Percentiles rank a stretch among this genome's conserved stretches.
Evolutionary conservation across 169 alveolate species (phyloP).

Genomic region (Plasmodium falciparum): DNA sequence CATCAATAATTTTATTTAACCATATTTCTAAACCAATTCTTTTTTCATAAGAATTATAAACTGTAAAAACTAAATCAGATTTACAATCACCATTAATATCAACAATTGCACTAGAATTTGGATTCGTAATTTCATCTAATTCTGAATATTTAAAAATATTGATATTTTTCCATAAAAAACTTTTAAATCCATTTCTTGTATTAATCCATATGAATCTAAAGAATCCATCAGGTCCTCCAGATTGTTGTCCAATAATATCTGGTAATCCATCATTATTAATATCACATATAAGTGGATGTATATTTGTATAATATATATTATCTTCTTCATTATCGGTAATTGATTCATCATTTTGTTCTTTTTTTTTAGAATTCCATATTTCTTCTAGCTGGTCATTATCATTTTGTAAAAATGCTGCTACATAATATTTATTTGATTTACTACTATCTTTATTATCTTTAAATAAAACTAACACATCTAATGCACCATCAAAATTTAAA

Average conservation of each 20-base stretch:
- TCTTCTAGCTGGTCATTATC: conserved; percentile 74
- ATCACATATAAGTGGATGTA: conserved; percentile 87
- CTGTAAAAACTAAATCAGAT: conserved; percentile 87
- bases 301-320: conserved; percentile 77
- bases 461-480: conserved; percentile 80
- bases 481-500: conserved; percentile 78
- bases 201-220: conserved; percentile 83
- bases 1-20: conserved; percentile 71
- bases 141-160: conserved; percentile 74
- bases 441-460: conserved; percentile 50
- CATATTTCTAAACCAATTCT: conserved; percentile 72
- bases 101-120: conserved; percentile 89
- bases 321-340: conserved; percentile 20
- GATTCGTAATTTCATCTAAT: conserved; percentile 79
- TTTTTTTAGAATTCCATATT: conserved; percentile 43
- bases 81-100: conserved; percentile 91
- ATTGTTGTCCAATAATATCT: conserved; percentile 82
- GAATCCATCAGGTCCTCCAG: conserved; percentile 58
- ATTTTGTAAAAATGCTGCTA: conserved; percentile 44
- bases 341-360: conserved; percentile 34
- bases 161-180: conserved; percentile 71
- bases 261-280: conserved; percentile 88
- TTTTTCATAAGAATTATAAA: conserved; percentile 54
- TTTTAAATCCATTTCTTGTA: conserved; percentile 65
- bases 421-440: conserved; percentile 20